Base-by-base conservation (phyloP, 139 green algal genomes). In the Tetradesmus lagerheimii region DNA sequence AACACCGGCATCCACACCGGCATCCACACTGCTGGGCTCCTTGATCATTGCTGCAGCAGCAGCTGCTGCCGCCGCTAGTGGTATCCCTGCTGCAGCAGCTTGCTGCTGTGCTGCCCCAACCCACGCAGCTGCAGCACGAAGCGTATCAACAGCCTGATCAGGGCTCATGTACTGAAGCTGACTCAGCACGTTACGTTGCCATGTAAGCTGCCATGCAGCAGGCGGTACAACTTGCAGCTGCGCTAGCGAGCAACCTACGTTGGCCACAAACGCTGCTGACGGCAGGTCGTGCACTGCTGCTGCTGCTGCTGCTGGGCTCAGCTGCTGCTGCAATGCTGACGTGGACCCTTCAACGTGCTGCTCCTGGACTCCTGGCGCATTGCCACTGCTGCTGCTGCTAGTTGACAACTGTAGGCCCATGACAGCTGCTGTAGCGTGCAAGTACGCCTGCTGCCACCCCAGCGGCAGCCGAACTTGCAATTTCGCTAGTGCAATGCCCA, bases 71-170 rank as follows among this genome's bases (percentile, higher is more conserved):
- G 64, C 64, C 29, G 64, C 23, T 31, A 16, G 15, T 75, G 64
- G 15, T 75, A 37, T 5, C 27, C 9, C 66, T 38, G 5, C 29
- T 79, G n/a, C 71, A 5, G 31, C 8, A 1, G 23, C 25, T n/a
- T 79, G 71, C 71, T 79, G 71, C 71, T 41, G 71, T n/a, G 71
- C 71, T 41, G 8, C 12, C 31, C 41, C 31, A 4, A 64, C 35
- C 83, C 83, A 88, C 20, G 67, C 83, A 67, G 83, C 83, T 39
- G 83, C 64, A 80, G 83, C 83, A 66, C 75, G 43, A 38, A 88
- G 64, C 9, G 41, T 37, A 62, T 88, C 83, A 29, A 80, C 25
- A 9, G 47, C 15, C 64, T 88, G 83, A 16, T 80, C 31, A n/a
- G 64, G 64, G 5, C 1, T 62, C 83, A 88, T 88, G 62, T 62